Percentiles rank a stretch among this genome's conserved stretches.
These are phyloP conservation scores for Linum lewisii DNA, from an alignment of 345 rosid genomes.

Conservation along the genomic window DNA sequence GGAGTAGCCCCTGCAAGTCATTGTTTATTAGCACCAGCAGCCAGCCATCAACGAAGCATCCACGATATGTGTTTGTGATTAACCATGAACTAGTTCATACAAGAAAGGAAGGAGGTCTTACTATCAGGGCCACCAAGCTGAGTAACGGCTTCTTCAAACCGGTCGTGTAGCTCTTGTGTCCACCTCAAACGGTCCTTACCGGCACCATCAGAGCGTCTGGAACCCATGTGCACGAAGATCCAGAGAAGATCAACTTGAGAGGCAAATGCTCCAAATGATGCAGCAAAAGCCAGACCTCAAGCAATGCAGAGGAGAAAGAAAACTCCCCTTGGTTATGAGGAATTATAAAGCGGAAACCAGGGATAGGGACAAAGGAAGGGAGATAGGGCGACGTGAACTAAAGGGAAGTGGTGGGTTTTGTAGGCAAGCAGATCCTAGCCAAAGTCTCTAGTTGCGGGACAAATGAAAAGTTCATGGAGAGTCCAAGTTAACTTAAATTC, in stretches of 20 bases:
- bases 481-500: neutral
- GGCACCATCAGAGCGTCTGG: neutral
- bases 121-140: constrained; percentile 27
- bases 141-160: constrained; percentile 27
- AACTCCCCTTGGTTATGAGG: neutral
- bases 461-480: neutral
- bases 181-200: constrained; percentile 24
- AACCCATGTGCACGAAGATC: neutral
- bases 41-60: too few relatives aligned
- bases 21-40: neutral
- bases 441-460: constrained; percentile 3
- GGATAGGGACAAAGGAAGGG: neutral
- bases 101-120: neutral
- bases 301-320: neutral
- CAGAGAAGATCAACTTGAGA: neutral
- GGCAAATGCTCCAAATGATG: neutral
- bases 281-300: neutral
- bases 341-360: neutral
- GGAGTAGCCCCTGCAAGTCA: constrained; percentile 26
- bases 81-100: neutral
- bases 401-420: neutral
- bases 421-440: neutral
- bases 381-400: neutral
- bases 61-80: neutral
- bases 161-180: constrained; percentile 26